Conservation (phyloP, 768 basidiomycete genomes). For the Lactarius hengduanensis region DNA sequence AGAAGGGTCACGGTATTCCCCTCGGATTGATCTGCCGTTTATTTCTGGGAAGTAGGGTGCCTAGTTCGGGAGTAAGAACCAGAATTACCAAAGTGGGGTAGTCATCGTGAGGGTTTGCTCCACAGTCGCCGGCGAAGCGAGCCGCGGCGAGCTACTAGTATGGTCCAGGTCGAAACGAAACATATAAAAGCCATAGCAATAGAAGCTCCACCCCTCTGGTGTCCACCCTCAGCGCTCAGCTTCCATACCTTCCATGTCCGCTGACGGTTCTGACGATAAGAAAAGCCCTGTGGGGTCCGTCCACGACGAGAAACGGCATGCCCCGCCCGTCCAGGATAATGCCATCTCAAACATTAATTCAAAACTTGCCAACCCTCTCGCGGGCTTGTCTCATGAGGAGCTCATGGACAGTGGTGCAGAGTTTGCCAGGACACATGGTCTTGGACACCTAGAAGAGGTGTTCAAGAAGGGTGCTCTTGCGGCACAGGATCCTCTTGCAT, state of each 20-base stretch:
- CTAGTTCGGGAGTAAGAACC: background rate
- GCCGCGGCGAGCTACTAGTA: background rate
- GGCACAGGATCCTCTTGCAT: conserved; percentile 60
- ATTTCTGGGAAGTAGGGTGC: background rate
- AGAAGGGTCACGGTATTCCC: background rate
- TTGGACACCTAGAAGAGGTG: conserved; percentile 39
- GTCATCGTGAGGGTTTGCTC: conserved; percentile 1
- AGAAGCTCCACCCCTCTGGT: conserved; percentile 4
- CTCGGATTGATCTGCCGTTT: background rate
- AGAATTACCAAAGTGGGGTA: background rate
- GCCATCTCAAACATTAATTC: conserved; percentile 42
- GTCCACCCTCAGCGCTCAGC: background rate
- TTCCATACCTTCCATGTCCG: conserved; percentile 21
- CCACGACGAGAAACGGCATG: conserved; percentile 30
- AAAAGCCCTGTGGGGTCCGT: conserved; percentile 28
- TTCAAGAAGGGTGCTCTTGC: conserved; percentile 72
- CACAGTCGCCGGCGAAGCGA: conserved; percentile 12
- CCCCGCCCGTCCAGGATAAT: conserved; percentile 34
- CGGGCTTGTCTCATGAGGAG: conserved; percentile 56
- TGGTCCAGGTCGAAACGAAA: background rate
- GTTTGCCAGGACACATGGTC: conserved; percentile 50
- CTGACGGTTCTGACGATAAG: conserved; percentile 16
- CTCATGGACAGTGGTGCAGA: conserved; percentile 59
- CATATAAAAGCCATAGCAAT: conserved; percentile 19
- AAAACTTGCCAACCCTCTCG: conserved; percentile 56